Evolutionary conservation across 2,329 filamentous ascomycete species (phyloP), one percentile per base, ranked within the genome.

Genomic region (Sporothrix curviconia): DNA sequence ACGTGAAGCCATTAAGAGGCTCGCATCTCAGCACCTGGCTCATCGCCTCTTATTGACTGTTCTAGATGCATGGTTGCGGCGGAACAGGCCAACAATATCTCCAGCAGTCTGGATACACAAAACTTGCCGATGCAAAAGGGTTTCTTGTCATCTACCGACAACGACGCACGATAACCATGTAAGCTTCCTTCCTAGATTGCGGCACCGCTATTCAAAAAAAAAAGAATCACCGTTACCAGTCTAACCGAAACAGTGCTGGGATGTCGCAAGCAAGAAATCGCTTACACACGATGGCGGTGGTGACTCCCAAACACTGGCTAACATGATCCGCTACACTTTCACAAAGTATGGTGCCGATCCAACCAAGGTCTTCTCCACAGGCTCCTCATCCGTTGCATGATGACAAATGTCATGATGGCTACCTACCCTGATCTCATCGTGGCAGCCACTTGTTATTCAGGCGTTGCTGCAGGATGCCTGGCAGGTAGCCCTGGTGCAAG

Each of bases 301-400:
- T 17, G 78, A 81, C 66, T 74, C 72, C 14, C 71, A 74, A 25
- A 72, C 72, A 1, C 78, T 82, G 60, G 72, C 75, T 37, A 78
- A 73, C 63, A 80, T 81, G 78, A 76, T 81, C 47, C 71, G 70
- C 54, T 80, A 78, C 62, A 71, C 76, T 3, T 63, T 81, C 7
- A 61, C 63, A n/a, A 73, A 72, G 60, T 80, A 80, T 67, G 67
- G 65, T 4, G 78, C 69, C 37, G 74, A 81, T 64, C 62, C 72
- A 19, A 66, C 64, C 52, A 70, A 70, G 36, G 76, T 81, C 11
- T 81, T 74, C 57, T 74, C 73, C 14, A 78, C 77, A 15, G 78
- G 78, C 19, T 63, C 64, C 4, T 69, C 65, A 2, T 72, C 70
- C 1, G 72, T 3, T 70, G 65, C 19, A 74, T 73, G 68, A 73